Evolutionary conservation across 2,329 filamentous ascomycete genomes (phyloP).

Genomic region (Incumbomyces delicatus): DNA sequence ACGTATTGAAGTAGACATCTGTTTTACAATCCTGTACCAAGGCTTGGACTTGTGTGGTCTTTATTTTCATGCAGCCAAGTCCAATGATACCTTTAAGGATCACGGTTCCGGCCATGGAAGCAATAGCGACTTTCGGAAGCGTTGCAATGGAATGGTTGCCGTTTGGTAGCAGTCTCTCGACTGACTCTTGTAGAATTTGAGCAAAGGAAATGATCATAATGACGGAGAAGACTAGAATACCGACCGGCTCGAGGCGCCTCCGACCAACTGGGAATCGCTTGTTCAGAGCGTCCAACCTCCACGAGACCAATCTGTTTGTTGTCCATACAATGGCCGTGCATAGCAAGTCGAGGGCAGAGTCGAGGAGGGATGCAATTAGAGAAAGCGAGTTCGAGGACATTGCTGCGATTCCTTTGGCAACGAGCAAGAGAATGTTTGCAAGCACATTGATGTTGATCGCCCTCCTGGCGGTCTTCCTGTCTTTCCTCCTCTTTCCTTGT

Average conservation of each 20-base stretch:
- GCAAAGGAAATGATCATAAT: constrained; percentile 55
- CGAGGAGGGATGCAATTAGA: constrained; percentile 51
- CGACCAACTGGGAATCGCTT: constrained; percentile 50
- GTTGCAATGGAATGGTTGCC: constrained; percentile 21
- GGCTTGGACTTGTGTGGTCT: constrained; percentile 55
- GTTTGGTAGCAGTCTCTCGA: constrained; percentile 46
- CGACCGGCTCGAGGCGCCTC: constrained; percentile 49
- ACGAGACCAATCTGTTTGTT: constrained; percentile 49
- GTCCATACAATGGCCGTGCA: constrained; percentile 53
- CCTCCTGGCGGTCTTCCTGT: constrained; percentile 42
- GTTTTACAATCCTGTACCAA: constrained; percentile 56
- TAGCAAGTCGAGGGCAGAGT: constrained; percentile 51
- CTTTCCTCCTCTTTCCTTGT: constrained; percentile 38
- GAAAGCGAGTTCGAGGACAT: constrained; percentile 50
- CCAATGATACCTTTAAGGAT: constrained; percentile 52
- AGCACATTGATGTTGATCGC: constrained; percentile 52
- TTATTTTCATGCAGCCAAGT: constrained; percentile 49
- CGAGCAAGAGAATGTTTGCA: constrained; percentile 49
- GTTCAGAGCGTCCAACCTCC: constrained; percentile 42
- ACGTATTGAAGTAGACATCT: constrained; percentile 55
- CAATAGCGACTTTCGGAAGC: constrained; percentile 45
- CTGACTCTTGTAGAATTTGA: constrained; percentile 53
- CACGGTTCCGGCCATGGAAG: constrained; percentile 48
- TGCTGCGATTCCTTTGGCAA: constrained; percentile 47
- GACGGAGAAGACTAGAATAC: constrained; percentile 54